Percentiles rank a stretch among this genome's conserved stretches.
phyloP scores from a whole-genome alignment of 1,284 basidiomycete species.

The Laetiporus sulphureus region DNA sequence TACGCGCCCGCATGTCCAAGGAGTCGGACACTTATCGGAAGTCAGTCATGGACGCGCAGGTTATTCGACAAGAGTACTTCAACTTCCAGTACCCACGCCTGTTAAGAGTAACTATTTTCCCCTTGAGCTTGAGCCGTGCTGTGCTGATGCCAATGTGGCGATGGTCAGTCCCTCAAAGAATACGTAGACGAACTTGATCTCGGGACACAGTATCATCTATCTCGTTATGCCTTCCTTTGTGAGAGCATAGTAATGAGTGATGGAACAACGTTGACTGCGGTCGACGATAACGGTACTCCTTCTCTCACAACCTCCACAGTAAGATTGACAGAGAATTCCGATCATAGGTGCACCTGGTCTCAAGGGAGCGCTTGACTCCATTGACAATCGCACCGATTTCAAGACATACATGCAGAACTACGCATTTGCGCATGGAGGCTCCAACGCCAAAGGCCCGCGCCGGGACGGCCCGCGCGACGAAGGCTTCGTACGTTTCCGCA shows the following conservation, averaged over 20 bases:
- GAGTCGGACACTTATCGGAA: slow-evolving; percentile 89
- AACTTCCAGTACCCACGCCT: slow-evolving; percentile 95
- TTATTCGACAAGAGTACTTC: slow-evolving; percentile 93
- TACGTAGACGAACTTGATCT: slow-evolving; percentile 95
- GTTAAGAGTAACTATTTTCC: slow-evolving; percentile 60
- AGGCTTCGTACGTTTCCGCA: slow-evolving; percentile 62
- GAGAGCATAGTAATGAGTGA: slow-evolving; percentile 90
- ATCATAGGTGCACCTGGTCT: slow-evolving; percentile 56
- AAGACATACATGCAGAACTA: slow-evolving; percentile 98
- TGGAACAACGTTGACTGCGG: slow-evolving; percentile 76
- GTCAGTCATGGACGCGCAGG: slow-evolving; percentile 86
- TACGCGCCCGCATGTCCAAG: slow-evolving; percentile 76
- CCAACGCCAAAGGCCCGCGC: slow-evolving; percentile 59
- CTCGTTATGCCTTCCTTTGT: slow-evolving; percentile 90
- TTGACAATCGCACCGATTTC: slow-evolving; percentile 94
- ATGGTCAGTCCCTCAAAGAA: slow-evolving; percentile 82
- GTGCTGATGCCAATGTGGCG: not conserved
- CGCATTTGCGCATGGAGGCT: slow-evolving; percentile 71
- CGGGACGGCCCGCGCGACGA: slow-evolving; percentile 82
- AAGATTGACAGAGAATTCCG: not conserved
- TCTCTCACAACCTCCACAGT: not conserved
- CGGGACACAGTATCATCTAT: slow-evolving; percentile 94
- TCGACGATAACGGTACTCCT: slow-evolving; percentile 42
- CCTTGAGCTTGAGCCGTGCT: slow-evolving; percentile 1
- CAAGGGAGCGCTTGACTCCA: slow-evolving; percentile 82